Evolutionary conservation across 306 rosid species (phyloP).

Genomic region (Styphnolobium japonicum): DNA sequence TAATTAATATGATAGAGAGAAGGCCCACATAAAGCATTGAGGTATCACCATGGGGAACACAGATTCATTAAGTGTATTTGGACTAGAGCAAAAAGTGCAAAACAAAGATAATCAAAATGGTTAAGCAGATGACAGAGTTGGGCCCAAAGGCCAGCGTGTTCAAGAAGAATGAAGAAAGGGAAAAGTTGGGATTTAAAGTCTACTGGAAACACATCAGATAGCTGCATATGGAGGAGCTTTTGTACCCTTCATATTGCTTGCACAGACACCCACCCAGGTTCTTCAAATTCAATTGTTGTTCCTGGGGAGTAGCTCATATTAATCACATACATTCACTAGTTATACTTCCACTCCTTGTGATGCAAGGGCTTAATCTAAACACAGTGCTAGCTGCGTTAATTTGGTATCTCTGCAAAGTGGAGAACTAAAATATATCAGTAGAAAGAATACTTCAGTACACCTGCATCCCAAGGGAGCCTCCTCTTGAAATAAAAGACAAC

Average conservation of each 20-base stretch:
- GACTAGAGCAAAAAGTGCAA: conserved; percentile 15
- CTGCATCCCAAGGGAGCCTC: too few relatives aligned
- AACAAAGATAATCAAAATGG: conserved; percentile 19
- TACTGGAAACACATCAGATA: conserved; percentile 53
- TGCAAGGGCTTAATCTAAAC: conserved; percentile 39
- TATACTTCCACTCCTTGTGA: not conserved
- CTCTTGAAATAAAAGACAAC: too few relatives aligned
- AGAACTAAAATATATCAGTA: too few relatives aligned
- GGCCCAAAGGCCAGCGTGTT: conserved; percentile 50
- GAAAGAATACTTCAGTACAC: too few relatives aligned
- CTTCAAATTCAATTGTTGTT: conserved; percentile 41
- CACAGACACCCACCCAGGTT: conserved; percentile 40
- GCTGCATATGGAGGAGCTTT: conserved; percentile 60
- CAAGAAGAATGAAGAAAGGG: conserved; percentile 73
- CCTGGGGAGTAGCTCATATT: conserved; percentile 39
- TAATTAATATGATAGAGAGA: conserved; percentile 20
- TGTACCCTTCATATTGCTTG: too few relatives aligned
- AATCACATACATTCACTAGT: too few relatives aligned
- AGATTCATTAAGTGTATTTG: not conserved
- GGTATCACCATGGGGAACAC: conserved; percentile 9
- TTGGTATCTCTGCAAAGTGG: conserved; percentile 54
- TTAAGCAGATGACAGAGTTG: conserved; percentile 22
- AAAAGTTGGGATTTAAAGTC: conserved; percentile 48
- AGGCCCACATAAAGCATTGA: not conserved
- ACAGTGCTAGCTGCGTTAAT: conserved; percentile 46